Evolutionary conservation across 2,329 filamentous ascomycete species (phyloP).

Genomic region (Trichophyton benhamiae): DNA sequence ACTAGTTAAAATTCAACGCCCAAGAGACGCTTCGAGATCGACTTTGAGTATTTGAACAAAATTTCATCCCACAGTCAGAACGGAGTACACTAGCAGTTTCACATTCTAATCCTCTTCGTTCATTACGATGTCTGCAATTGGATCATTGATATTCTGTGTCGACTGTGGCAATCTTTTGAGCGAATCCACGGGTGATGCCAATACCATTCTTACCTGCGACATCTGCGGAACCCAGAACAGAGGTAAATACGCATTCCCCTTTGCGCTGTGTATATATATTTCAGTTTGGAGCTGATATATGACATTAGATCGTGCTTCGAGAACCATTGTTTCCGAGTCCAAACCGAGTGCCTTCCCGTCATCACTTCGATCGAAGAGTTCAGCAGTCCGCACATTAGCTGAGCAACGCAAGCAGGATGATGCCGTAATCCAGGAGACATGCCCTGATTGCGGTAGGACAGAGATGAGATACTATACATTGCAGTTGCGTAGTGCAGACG

Average conservation of each 20-base stretch:
- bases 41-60: background rate
- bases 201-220: slow-evolving; percentile 67
- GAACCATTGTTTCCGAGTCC: slow-evolving; percentile 67
- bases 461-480: slow-evolving; percentile 77
- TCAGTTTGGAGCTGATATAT: background rate
- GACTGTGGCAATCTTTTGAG: slow-evolving; percentile 87
- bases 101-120: background rate
- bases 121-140: slow-evolving; percentile 65
- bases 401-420: slow-evolving; percentile 65
- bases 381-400: slow-evolving; percentile 71
- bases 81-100: background rate
- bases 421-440: slow-evolving; percentile 55
- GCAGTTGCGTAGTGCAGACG: slow-evolving; percentile 77
- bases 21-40: background rate
- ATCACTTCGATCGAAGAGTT: slow-evolving; percentile 69
- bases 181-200: slow-evolving; percentile 60
- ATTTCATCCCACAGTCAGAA: too few species aligned
- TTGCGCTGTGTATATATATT: background rate
- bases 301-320: slow-evolving; percentile 55
- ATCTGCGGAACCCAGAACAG: slow-evolving; percentile 75
- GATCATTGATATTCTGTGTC: slow-evolving; percentile 82
- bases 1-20: background rate
- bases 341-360: slow-evolving; percentile 87
- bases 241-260: slow-evolving; percentile 40
- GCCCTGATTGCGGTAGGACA: slow-evolving; percentile 65